Evolutionary conservation across 192 early-diverging fungal species (phyloP).

Genomic region (Linderina pennispora): DNA sequence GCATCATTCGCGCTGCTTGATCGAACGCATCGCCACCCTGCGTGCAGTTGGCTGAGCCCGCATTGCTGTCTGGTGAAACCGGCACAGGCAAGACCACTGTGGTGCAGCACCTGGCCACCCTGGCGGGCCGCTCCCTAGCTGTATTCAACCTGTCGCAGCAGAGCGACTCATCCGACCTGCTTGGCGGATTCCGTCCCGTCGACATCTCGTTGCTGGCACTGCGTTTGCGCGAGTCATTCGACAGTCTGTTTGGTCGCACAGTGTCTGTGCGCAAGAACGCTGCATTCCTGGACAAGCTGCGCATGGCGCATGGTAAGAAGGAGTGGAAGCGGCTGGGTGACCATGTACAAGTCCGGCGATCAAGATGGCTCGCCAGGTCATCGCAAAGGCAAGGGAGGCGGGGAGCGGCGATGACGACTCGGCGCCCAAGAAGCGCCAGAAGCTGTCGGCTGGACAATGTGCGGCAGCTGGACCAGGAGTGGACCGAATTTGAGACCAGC

Average conservation of each 20-base stretch:
- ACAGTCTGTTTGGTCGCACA: constrained; percentile 75
- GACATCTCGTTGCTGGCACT: constrained; percentile 72
- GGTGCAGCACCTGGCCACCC: constrained; percentile 83
- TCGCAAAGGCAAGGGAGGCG: no score
- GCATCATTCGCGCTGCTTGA: constrained; percentile 63
- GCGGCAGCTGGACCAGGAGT: constrained; percentile 51
- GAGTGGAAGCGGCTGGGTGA: constrained; percentile 79
- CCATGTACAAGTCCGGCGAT: no score
- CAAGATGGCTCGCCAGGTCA: no score
- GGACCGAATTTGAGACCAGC: constrained; percentile 64
- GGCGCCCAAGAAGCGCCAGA: constrained; percentile 25
- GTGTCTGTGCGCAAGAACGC: constrained; percentile 84
- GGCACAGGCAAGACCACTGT: constrained; percentile 97
- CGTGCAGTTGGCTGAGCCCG: constrained; percentile 74
- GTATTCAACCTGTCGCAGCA: constrained; percentile 99
- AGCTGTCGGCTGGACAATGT: constrained; percentile 16
- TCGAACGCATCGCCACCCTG: constrained; percentile 85
- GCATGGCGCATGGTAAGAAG: constrained; percentile 58
- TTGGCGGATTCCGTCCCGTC: constrained; percentile 97
- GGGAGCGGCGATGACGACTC: not conserved
- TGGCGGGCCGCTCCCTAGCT: constrained; percentile 64
- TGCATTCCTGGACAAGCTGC: constrained; percentile 76
- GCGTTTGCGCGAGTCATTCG: constrained; percentile 79
- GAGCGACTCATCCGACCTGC: constrained; percentile 84
- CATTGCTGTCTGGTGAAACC: constrained; percentile 92